phyloP scores from a whole-genome alignment of 495 filamentous ascomycete genomes.

The Penicillium paradoxum region DNA sequence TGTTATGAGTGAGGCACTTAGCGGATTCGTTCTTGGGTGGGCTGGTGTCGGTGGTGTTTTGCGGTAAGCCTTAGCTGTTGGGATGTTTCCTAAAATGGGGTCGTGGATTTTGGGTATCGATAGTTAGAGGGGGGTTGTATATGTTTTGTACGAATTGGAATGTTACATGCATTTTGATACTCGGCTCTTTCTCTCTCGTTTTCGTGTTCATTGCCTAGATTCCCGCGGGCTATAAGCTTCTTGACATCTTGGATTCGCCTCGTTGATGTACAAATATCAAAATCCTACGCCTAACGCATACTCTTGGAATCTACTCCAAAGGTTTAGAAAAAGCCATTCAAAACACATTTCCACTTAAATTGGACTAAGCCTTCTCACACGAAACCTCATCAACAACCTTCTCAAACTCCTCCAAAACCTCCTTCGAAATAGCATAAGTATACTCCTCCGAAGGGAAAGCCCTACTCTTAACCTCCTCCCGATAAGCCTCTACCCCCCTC shows the following conservation, averaged over 20 bases:
- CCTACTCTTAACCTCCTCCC: constrained; percentile 81
- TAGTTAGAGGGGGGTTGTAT: neutral
- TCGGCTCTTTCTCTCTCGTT: neutral
- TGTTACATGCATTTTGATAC: neutral
- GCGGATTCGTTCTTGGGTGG: constrained; percentile 47
- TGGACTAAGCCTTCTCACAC: neutral
- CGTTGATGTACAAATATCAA: no score
- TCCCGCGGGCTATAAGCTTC: no score
- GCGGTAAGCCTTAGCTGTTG: constrained; percentile 21
- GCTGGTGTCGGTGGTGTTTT: constrained; percentile 46
- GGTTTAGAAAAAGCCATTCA: neutral
- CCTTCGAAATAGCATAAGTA: constrained; percentile 77
- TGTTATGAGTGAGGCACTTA: constrained; percentile 43
- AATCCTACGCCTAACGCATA: no score
- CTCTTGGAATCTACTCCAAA: no score
- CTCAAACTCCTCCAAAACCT: constrained; percentile 71
- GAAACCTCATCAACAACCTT: constrained; percentile 42
- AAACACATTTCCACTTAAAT: neutral
- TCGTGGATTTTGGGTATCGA: neutral
- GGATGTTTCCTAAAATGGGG: neutral
- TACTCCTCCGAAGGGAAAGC: constrained; percentile 80
- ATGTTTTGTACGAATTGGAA: neutral
- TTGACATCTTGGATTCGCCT: no score
- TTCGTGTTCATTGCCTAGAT: no score
- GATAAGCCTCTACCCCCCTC: constrained; percentile 73